phyloP scores from a whole-genome alignment of 805 yeast genomes.

The Saturnispora silvae region DNA sequence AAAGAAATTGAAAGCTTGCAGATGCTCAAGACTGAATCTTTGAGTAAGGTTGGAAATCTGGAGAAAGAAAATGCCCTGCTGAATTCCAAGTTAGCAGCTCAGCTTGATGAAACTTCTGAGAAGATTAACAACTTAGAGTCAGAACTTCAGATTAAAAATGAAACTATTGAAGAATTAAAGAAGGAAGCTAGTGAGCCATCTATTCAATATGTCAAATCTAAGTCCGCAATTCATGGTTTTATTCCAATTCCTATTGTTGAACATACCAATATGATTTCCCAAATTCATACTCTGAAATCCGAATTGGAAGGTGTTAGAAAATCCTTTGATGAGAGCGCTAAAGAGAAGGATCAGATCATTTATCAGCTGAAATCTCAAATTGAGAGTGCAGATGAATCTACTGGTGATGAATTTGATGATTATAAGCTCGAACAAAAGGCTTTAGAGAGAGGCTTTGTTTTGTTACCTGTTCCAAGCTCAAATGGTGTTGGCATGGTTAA shows the following conservation, averaged over 20 bases:
- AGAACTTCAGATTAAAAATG: background rate
- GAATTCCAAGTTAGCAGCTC: background rate
- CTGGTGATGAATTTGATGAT: constrained; percentile 4
- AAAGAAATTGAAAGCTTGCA: constrained; percentile 2
- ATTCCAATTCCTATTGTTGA: constrained; percentile 20
- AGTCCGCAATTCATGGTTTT: constrained; percentile 22
- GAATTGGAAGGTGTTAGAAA: no score
- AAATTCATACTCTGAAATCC: constrained; percentile 9
- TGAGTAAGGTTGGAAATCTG: background rate
- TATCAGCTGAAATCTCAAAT: no score
- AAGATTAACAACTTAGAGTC: background rate
- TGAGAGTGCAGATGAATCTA: background rate
- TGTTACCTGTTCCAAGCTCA: constrained; percentile 2
- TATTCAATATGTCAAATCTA: constrained; percentile 9
- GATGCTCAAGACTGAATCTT: background rate
- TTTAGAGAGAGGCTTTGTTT: constrained; percentile 2
- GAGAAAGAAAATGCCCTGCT: constrained; percentile 2
- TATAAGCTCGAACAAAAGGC: constrained; percentile 1
- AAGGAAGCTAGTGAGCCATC: background rate
- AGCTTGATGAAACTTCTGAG: background rate
- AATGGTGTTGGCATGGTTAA: background rate
- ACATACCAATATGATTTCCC: constrained; percentile 10
- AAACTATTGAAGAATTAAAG: background rate
- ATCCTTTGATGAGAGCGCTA: no score
- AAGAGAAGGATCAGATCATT: background rate